These are phyloP conservation scores for Hondaea fermentalgiana DNA, from an alignment of 108 stramenopile species.

Conservation along the genomic window DNA sequence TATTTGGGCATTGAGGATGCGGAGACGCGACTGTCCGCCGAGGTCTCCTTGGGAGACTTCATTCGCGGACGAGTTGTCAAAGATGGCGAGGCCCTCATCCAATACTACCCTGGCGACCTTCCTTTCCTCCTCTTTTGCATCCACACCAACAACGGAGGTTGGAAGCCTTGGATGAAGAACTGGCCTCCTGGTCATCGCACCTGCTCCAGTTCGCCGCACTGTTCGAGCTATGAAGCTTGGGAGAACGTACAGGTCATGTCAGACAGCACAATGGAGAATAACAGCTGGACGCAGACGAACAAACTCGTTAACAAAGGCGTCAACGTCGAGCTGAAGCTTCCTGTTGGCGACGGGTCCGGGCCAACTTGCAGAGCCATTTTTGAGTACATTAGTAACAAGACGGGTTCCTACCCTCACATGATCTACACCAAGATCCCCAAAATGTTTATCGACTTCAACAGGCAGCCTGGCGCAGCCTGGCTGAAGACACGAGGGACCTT, in stretches of 20 bases:
- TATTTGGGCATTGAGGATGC: neutral
- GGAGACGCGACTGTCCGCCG: neutral
- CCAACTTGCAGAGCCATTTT: neutral
- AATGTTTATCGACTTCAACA: neutral
- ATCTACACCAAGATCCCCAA: neutral
- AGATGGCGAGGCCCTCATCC: neutral
- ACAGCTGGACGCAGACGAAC: neutral
- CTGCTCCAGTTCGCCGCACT: neutral
- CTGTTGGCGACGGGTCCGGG: neutral
- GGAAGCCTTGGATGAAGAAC: neutral
- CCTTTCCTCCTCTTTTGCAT: neutral
- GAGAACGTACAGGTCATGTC: neutral
- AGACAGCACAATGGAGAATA: neutral
- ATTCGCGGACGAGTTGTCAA: neutral
- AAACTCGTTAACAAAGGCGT: too few species aligned
- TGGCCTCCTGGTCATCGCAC: too few species aligned
- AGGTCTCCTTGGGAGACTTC: neutral
- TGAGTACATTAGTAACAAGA: neutral
- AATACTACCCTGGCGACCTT: neutral
- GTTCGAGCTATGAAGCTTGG: neutral
- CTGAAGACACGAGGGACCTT: neutral
- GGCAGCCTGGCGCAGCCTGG: neutral
- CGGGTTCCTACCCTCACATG: neutral
- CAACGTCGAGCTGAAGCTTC: neutral
- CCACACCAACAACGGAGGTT: neutral